These are phyloP conservation scores for Mycena vulgaris DNA, from an alignment of 768 basidiomycete species.

Conservation along the genomic window DNA sequence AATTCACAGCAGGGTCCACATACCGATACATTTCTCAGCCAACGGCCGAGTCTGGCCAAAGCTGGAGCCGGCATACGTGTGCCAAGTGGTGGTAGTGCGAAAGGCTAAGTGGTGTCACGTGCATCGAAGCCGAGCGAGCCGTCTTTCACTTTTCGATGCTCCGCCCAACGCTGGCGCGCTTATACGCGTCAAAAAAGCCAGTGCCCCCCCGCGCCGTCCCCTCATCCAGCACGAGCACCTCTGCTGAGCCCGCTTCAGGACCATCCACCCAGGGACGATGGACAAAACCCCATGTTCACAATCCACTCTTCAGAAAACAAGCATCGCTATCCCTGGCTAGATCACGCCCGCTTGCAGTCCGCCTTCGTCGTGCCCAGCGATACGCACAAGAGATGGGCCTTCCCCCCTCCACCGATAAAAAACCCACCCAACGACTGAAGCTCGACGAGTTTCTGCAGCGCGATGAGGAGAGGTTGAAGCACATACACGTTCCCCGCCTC, in stretches of 20 bases:
- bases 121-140: background rate
- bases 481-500: conserved; percentile 72
- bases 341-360: conserved; percentile 82
- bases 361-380: conserved; percentile 69
- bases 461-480: conserved; percentile 52
- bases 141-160: conserved; percentile 21
- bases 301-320: conserved; percentile 53
- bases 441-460: conserved; percentile 34
- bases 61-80: conserved; percentile 21
- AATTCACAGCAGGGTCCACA: background rate
- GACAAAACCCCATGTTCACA: conserved; percentile 52
- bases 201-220: conserved; percentile 25
- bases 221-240: background rate
- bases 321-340: conserved; percentile 72
- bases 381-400: conserved; percentile 69
- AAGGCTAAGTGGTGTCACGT: too few species aligned
- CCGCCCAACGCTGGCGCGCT: conserved; percentile 32
- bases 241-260: conserved; percentile 34
- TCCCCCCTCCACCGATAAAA: conserved; percentile 63
- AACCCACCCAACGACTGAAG: conserved; percentile 27
- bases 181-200: conserved; percentile 44
- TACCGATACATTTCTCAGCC: conserved; percentile 48
- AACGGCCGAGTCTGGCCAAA: conserved; percentile 57
- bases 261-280: conserved; percentile 57
- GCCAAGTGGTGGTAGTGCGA: background rate